Conservation (phyloP, 768 basidiomycete species). For the Rhizopogon salebrosus region DNA sequence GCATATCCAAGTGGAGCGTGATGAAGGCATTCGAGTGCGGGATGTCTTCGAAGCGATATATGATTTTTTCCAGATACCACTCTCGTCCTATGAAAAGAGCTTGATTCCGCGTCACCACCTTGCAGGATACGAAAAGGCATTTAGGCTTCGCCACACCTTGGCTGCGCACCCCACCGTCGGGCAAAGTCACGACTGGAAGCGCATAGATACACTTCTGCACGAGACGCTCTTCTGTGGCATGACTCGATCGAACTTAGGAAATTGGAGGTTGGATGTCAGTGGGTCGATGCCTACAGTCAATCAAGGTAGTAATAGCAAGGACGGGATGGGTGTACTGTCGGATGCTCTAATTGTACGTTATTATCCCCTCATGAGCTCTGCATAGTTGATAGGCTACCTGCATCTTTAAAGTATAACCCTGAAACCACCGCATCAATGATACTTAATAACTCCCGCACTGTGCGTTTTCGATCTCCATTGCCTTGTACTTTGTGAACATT, state of each 20-base stretch:
- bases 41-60: conserved; percentile 60
- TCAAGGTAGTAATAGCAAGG: neutral
- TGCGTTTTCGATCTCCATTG: neutral
- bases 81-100: conserved; percentile 42
- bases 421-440: neutral
- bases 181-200: conserved; percentile 43
- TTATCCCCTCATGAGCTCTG: neutral
- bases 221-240: conserved; percentile 51
- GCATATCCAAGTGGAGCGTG: conserved; percentile 38
- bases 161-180: conserved; percentile 35
- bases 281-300: neutral
- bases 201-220: conserved; percentile 51
- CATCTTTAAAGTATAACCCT: neutral
- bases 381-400: neutral
- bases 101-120: conserved; percentile 20
- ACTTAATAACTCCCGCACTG: neutral
- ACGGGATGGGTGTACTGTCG: neutral
- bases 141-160: conserved; percentile 42
- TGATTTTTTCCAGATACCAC: conserved; percentile 37
- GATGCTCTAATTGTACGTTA: neutral
- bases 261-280: conserved; percentile 34
- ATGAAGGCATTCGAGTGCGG: conserved; percentile 42
- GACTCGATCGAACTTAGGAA: conserved; percentile 29
- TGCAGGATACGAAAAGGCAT: conserved; percentile 34
- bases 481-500: neutral